Base-by-base conservation (phyloP, 2,329 filamentous ascomycete genomes). In the Penicillium sp. region DNA sequence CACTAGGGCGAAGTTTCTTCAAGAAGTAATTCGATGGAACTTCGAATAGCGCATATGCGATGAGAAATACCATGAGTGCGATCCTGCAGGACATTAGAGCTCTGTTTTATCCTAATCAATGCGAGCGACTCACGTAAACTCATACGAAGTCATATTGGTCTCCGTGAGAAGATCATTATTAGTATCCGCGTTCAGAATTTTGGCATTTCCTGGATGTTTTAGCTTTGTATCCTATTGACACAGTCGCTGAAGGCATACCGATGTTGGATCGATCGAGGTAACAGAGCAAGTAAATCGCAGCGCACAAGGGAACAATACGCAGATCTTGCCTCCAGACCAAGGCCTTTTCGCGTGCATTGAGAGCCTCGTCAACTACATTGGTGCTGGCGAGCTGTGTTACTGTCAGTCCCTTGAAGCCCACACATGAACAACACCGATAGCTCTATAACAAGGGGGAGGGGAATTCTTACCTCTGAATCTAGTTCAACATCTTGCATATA, bases 251-350 rank as follows among this genome's bases (percentile, higher is more conserved):
- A 9, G 13, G 57, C 62, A 43, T 53, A 76, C 84, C 85, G 53
- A 89, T 88, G 69, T 89, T 89, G 51, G 83, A 81, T 40, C 84
- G 78, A 70, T 89, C 86, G 23, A 89, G 79, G 67, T 86, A 88
- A 70, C 83, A 86, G 19, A 89, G 78, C 42, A 89, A 77, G 68
- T 87, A 90, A 47, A 89, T 86, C 48, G 70, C 74, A 7, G 83
- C 82, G n/a, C 78, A 82, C 13, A 88, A 72, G 1, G 86, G 85
- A 13, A 88, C 74, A 53, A 89, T 86, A 51, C 81, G 78, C 16
- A 82, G 55, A 67, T 89, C 86, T 63, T 87, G 84, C 62, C 82
- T 84, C 70, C 79, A 74, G 23, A 84, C 58, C 7, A 84, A 73
- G 7, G 64, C 61, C 55, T 58, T 69, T 55, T 71, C 68, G 7